phyloP scores from a whole-genome alignment of 345 rosid genomes.

The Balakata baccata region DNA sequence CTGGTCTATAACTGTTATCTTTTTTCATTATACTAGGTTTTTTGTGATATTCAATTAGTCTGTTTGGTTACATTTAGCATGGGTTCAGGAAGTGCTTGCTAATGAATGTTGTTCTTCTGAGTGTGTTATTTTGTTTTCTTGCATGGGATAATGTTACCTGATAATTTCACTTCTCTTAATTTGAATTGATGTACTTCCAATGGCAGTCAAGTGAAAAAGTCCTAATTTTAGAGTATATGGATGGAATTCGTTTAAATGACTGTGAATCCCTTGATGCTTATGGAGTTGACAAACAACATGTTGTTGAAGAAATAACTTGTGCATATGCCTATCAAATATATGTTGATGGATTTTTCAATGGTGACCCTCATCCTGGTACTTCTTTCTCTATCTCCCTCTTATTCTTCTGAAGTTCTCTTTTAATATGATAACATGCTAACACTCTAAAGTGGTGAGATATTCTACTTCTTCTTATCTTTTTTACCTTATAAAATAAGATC shows the following conservation, averaged over 20 bases:
- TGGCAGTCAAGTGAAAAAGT: conserved; percentile 82
- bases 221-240: conserved; percentile 90
- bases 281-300: conserved; percentile 74
- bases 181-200: conserved; percentile 16
- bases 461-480: conserved; percentile 8
- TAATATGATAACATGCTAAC: background rate
- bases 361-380: conserved; percentile 96
- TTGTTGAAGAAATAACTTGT: conserved; percentile 93
- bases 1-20: background rate
- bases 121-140: conserved; percentile 1
- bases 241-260: conserved; percentile 93
- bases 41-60: background rate
- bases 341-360: conserved; percentile 94
- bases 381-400: conserved; percentile 8
- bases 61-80: background rate
- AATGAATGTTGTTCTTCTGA: background rate
- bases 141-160: background rate
- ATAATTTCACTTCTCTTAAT: conserved; percentile 5
- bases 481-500: background rate
- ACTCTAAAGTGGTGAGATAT: background rate
- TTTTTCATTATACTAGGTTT: background rate
- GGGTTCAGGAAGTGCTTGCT: background rate
- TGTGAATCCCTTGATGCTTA: conserved; percentile 58
- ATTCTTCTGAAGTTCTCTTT: background rate
- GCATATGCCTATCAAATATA: conserved; percentile 98